These are phyloP conservation scores for Vitis cinerea DNA, from an alignment of 164 flowering plant genomes.

Conservation along the genomic window DNA sequence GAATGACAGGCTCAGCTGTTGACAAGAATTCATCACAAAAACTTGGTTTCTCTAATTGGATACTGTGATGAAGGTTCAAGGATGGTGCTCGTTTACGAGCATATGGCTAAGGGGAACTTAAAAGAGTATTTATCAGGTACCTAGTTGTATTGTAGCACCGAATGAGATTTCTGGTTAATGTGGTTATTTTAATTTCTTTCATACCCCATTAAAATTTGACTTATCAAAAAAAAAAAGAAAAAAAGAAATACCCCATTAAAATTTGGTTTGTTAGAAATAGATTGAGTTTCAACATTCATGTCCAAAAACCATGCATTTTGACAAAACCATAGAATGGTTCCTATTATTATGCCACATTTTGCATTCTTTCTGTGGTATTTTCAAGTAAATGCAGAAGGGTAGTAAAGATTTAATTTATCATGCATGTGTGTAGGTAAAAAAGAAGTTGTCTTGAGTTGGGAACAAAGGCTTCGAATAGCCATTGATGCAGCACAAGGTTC, in stretches of 20 bases:
- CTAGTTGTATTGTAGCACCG: too few relatives aligned
- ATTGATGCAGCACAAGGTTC: conserved; percentile 37
- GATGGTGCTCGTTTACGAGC: conserved; percentile 37
- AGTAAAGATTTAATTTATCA: too few relatives aligned
- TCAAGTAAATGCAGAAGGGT: too few relatives aligned
- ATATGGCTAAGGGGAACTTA: conserved; percentile 39
- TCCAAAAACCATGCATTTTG: too few relatives aligned
- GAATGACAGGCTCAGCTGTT: conserved; percentile 29
- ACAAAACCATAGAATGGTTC: too few relatives aligned
- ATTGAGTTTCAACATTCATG: too few relatives aligned
- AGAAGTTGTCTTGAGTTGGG: conserved; percentile 26
- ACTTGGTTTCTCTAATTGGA: conserved; percentile 32
- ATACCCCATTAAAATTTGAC: too few relatives aligned
- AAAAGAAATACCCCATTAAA: too few relatives aligned
- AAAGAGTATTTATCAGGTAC: conserved; percentile 29
- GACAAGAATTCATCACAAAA: conserved; percentile 27
- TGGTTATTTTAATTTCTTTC: background rate
- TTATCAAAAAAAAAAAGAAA: too few relatives aligned
- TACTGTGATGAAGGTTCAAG: conserved; percentile 26
- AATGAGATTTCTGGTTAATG: background rate
- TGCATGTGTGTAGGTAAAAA: conserved; percentile 11
- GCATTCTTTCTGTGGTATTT: too few relatives aligned
- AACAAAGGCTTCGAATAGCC: conserved; percentile 29
- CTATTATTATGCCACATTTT: too few relatives aligned
- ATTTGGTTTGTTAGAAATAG: too few relatives aligned